These are phyloP conservation scores for Nemania bipapillata DNA, from an alignment of 2,329 filamentous ascomycete species.

Conservation along the genomic window DNA sequence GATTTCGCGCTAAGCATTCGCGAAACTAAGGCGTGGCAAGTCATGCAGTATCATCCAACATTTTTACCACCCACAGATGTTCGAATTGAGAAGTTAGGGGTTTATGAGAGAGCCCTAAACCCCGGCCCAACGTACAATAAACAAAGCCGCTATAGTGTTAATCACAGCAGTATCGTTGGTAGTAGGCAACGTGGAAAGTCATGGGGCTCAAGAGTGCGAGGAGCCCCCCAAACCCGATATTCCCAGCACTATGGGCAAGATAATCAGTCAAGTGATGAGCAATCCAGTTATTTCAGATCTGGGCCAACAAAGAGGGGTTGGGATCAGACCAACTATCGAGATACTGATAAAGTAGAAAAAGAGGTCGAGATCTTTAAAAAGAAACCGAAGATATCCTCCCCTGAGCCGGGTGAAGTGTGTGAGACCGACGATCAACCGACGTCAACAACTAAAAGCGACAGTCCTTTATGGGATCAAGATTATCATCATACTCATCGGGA, in stretches of 20 bases:
- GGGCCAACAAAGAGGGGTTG: conserved; percentile 42
- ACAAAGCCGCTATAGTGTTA: conserved; percentile 36
- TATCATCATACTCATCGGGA: background rate
- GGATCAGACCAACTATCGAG: conserved; percentile 29
- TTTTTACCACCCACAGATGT: conserved; percentile 44
- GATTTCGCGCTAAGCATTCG: conserved; percentile 50
- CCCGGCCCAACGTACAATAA: conserved; percentile 33
- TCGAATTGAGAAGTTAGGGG: conserved; percentile 39
- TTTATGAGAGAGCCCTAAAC: conserved; percentile 40
- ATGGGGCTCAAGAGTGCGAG: conserved; percentile 12
- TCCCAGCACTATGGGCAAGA: conserved; percentile 24
- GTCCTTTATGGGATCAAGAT: conserved; percentile 24
- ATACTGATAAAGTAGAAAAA: conserved; percentile 10
- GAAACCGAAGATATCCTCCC: conserved; percentile 41
- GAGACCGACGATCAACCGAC: conserved; percentile 33
- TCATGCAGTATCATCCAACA: conserved; percentile 47
- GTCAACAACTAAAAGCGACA: conserved; percentile 15
- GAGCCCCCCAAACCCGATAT: conserved; percentile 13
- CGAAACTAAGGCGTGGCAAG: conserved; percentile 49
- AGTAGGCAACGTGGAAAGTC: conserved; percentile 33
- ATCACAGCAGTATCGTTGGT: background rate
- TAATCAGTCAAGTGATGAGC: conserved; percentile 5
- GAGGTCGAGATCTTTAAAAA: conserved; percentile 26
- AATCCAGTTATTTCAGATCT: conserved; percentile 3
- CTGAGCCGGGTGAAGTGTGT: conserved; percentile 47